Base-by-base conservation (phyloP, 2,329 filamentous ascomycete genomes). In the Neonectria magnoliae region DNA sequence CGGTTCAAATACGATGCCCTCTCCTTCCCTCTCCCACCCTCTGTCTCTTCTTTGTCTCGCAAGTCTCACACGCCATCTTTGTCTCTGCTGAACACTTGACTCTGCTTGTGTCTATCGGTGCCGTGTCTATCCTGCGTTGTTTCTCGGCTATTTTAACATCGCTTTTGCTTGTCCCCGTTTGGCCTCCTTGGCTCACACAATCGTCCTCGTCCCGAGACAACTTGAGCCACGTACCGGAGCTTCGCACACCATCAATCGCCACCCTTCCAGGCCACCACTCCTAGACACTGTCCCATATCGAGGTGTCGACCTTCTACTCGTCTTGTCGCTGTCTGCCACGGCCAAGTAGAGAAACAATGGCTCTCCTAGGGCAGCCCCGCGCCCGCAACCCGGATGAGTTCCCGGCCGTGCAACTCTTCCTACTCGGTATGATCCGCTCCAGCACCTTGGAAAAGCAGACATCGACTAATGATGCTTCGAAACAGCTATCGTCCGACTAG, bases 401-500 rank as follows among this genome's bases (percentile, higher is more conserved):
- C 75, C 94, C 94, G 4, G 88, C 91, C 8, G 81, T 89, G 25
- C 94, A 98, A 78, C 88, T 97, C 27, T 94, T 95, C 72, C 81
- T 97, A 18, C 87, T 98, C 70, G 93, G 93, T 97, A 83, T 76
- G 89, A 82, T 16, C 25, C 5, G 36, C 27, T 9, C 48, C 5
- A 20, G 11, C 16, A 48, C 25, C 16, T 50, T 16, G 25, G 36
- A 42, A 38, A 38, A 62, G 18, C 58, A 29, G 6, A 31, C 60
- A 16, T 45, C 60, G 38, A 54, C 69, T 76, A 61, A 75, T 67
- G 33, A 38, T 20, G 1, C 44, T 22, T 67, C 42, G 4, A 20
- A 6, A 16, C 62, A 97, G 94, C 93, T 78, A 93, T 97, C 84
- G 94, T 97, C 76, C 93, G 94, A 68, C 88, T 98, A 71, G 93